These are phyloP conservation scores for Penicillium brasilianum DNA, from an alignment of 2,329 filamentous ascomycete species.

Conservation along the genomic window DNA sequence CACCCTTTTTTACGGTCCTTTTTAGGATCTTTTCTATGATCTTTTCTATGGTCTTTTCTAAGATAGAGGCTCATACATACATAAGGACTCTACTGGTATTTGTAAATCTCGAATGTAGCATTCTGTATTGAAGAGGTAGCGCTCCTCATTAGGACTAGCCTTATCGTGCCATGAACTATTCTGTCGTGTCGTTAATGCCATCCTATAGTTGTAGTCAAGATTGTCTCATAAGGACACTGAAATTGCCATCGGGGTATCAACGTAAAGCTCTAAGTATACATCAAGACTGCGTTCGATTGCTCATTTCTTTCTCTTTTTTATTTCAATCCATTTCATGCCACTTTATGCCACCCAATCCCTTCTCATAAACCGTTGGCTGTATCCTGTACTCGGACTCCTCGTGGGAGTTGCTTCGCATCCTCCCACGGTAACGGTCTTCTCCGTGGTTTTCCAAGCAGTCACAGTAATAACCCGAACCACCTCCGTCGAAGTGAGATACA, in stretches of 20 bases:
- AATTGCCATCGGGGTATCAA: not conserved
- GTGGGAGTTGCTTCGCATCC: conserved; percentile 9
- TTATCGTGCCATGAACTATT: too few relatives aligned
- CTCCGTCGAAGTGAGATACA: conserved; percentile 1
- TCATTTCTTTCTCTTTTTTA: not conserved
- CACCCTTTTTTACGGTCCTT: too few relatives aligned
- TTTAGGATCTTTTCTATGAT: too few relatives aligned
- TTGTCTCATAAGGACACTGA: not conserved
- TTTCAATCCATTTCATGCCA: not conserved
- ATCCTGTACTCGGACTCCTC: not conserved
- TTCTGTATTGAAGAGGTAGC: too few relatives aligned
- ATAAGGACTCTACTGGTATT: too few relatives aligned
- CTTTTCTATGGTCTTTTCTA: too few relatives aligned
- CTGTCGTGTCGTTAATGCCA: too few relatives aligned
- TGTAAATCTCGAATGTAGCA: too few relatives aligned
- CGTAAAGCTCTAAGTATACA: not conserved
- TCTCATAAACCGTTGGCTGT: not conserved
- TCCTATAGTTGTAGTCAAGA: too few relatives aligned
- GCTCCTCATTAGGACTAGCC: too few relatives aligned
- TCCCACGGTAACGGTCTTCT: conserved; percentile 26
- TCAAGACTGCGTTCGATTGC: not conserved
- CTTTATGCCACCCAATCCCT: not conserved
- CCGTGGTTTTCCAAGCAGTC: conserved; percentile 35
- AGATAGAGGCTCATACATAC: too few relatives aligned
- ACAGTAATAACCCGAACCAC: conserved; percentile 21